Base-by-base conservation (phyloP, 2,329 filamentous ascomycete genomes). In the Talaromyces sp. region DNA sequence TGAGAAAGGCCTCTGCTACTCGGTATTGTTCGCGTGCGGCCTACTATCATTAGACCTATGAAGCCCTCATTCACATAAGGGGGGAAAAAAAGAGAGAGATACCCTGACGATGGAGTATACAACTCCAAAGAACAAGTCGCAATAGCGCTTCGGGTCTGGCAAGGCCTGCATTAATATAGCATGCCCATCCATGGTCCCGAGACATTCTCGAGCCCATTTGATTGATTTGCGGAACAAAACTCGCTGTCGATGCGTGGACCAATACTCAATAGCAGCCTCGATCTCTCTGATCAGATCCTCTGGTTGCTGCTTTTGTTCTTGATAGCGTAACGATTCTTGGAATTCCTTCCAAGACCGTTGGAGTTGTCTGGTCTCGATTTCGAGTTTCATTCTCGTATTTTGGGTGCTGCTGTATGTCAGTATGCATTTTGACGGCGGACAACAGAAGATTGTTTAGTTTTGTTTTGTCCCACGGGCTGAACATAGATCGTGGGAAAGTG, bases 361-460 rank as follows among this genome's bases (percentile, higher is more conserved):
- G 22, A 78, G 70, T 68, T 78, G 76, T 66, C 75, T 77, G 58
- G 73, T 74, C 71, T 78, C 76, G 63, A 77, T 69, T 65, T 78
- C 76, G 52, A 78, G 75, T 63, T 70, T 71, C 47, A 59, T 60
- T 60, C 41, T 59, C 6, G 65, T 39, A 11, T 48, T 60, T 57
- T 60, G 50, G 14, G 27, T 57, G 37, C 45, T 39, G 11, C 19
- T 24, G 19, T 33, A 24, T 11, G 22, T 59, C 35, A 59, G 52
- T 9, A 19, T 35, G 27, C 31, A 56, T 37, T 52, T 47, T 33
- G 7, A 39, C 19, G n/a, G 4, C 1, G 2, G 22, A 19, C 16
- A n/a, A 22, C 9, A 10, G 19, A 56, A 56, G 10, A 37, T 33
- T 33, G 24, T 33, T 52, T 33, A 11, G 14, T 50, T 48, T 11